Evolutionary conservation across 768 basidiomycete species (phyloP), one percentile per base, ranked within the genome.

Genomic region (Lactifluus pinguis): DNA sequence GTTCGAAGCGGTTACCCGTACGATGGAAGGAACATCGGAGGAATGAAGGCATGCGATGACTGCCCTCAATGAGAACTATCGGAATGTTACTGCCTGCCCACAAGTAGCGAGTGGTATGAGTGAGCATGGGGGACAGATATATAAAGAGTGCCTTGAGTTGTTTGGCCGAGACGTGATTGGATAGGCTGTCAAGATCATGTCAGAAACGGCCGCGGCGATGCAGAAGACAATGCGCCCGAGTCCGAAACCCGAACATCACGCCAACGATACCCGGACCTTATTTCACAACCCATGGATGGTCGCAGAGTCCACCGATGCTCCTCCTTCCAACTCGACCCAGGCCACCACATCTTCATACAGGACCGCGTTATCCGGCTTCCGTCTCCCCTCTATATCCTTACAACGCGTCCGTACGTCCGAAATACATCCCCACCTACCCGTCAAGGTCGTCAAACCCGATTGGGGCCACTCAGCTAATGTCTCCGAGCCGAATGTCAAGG

Each of bases 381-480:
- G 21, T 15, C 32, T 32, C 17, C 54, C 63, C 53, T 7, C 52
- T 25, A 51, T 67, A 62, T 41, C 69, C 53, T n/a, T 60, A 61
- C 45, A 65, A 66, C 49, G 64, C 55, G 55, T 68, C 63, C 38
- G 63, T 60, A 41, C 57, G 32, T 42, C 58, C 61, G 47, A 41
- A 41, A 19, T 56, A 50, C 29, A 48, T 60, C 53, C 62, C n/a
- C 55, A 62, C 50, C 54, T 60, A 36, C 57, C 63, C 13, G 44
- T 72, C 53, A 60, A 67, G 60, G 67, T 71, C 36, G 58, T 74
- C 30, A 62, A 63, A 38, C 71, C 72, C 0, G 67, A 72, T 51
- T 72, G 69, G 64, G 61, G 57, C 2, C n/a, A 39, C 41, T 38
- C 52, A 38, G 38, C 51, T 15, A 14, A 51, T 21, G 21, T 32